phyloP scores from a whole-genome alignment of 768 basidiomycete species.

The Cyathus striatus region DNA sequence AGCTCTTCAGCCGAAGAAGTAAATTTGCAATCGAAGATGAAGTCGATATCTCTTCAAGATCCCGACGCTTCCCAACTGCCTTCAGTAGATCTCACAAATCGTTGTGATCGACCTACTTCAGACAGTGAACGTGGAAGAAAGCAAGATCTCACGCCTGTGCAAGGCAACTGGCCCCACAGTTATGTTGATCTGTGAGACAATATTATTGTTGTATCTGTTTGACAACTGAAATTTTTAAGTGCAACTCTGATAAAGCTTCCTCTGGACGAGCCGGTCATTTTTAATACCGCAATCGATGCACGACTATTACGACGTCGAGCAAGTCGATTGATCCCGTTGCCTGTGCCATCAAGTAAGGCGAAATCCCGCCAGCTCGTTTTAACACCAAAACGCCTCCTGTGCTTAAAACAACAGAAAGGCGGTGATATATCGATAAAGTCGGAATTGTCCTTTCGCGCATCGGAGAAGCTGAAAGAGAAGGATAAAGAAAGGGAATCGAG shows the following conservation, averaged over 20 bases:
- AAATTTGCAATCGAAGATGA: conserved; percentile 25
- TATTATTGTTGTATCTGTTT: conserved; percentile 1
- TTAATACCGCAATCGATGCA: conserved; percentile 49
- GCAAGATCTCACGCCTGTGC: conserved; percentile 48
- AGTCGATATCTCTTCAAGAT: conserved; percentile 18
- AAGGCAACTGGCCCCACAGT: conserved; percentile 36
- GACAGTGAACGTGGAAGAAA: conserved; percentile 50
- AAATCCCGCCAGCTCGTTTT: conserved; percentile 53
- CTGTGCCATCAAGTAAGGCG: conserved; percentile 40
- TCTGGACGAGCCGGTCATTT: conserved; percentile 44
- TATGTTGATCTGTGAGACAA: conserved; percentile 39
- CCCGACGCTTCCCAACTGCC: conserved; percentile 2
- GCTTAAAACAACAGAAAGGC: conserved; percentile 42
- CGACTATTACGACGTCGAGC: conserved; percentile 51
- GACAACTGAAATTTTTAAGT: conserved; percentile 2
- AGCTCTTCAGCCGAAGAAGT: conserved; percentile 38
- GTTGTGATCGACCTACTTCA: conserved; percentile 6
- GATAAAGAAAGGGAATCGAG: conserved; percentile 44
- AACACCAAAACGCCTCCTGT: conserved; percentile 52
- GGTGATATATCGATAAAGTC: conserved; percentile 39
- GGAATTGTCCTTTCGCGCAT: conserved; percentile 40
- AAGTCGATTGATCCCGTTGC: conserved; percentile 47
- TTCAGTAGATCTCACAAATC: neutral
- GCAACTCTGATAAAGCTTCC: conserved; percentile 32
- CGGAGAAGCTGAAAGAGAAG: conserved; percentile 29